phyloP scores from a whole-genome alignment of 140 eudicot genomes.

The Senecio squalidus region DNA sequence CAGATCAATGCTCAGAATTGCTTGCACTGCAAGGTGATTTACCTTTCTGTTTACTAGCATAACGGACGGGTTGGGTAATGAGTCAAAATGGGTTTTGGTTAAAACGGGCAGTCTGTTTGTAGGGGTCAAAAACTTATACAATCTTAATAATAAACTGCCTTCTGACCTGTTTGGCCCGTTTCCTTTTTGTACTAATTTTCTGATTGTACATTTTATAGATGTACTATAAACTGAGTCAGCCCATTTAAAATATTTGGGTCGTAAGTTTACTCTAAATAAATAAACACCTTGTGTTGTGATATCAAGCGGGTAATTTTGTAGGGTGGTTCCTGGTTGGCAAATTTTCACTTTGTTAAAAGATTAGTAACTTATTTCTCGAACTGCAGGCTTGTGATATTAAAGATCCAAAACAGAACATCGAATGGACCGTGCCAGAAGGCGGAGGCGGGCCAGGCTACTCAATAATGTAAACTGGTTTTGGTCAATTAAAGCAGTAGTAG shows the following conservation, averaged over 20 bases:
- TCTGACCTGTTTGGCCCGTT: too few species aligned
- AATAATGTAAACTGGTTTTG: constrained; percentile 47
- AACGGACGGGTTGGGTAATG: not conserved
- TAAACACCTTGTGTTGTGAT: too few species aligned
- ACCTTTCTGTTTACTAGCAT: not conserved
- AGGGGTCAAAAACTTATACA: too few species aligned
- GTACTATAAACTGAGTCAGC: too few species aligned
- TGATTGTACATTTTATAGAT: too few species aligned
- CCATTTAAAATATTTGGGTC: too few species aligned
- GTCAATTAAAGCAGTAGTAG: not conserved
- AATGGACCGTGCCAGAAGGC: constrained; percentile 98
- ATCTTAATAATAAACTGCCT: too few species aligned
- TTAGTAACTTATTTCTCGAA: constrained; percentile 4
- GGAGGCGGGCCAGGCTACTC: constrained; percentile 97
- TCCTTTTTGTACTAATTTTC: too few species aligned
- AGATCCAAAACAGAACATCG: constrained; percentile 89
- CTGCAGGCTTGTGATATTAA: constrained; percentile 95
- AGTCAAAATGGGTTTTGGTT: not conserved
- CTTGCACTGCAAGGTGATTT: constrained; percentile 90
- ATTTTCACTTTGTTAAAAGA: constrained; percentile 2
- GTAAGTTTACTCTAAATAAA: too few species aligned
- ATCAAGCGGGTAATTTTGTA: too few species aligned
- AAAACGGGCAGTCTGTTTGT: too few species aligned
- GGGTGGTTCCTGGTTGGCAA: too few species aligned
- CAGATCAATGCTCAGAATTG: constrained; percentile 97